These are phyloP conservation scores for Ottelia alismoides DNA, from an alignment of 106 monocot species.

Conservation along the genomic window DNA sequence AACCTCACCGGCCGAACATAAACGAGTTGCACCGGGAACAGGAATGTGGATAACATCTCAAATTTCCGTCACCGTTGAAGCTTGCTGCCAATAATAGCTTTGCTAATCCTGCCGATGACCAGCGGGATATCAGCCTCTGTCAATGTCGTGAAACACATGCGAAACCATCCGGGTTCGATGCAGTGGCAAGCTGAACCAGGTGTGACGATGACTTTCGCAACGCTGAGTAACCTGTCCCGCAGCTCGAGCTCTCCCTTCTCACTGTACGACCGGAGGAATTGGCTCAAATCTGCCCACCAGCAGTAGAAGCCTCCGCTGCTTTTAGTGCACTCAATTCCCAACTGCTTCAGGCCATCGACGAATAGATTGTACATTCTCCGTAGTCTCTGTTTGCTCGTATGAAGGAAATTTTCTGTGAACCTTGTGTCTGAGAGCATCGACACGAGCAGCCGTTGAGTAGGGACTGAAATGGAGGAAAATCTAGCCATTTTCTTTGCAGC, in stretches of 20 bases:
- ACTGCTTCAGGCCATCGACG: slow-evolving; percentile 58
- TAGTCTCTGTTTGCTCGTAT: slow-evolving; percentile 41
- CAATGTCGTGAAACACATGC: slow-evolving; percentile 66
- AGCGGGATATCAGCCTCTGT: slow-evolving; percentile 59
- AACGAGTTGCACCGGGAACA: too few relatives aligned
- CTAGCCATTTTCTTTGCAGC: slow-evolving; percentile 54
- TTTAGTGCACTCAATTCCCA: slow-evolving; percentile 50
- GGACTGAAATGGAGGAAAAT: slow-evolving; percentile 65
- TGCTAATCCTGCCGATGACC: slow-evolving; percentile 68
- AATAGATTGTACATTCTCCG: slow-evolving; percentile 43
- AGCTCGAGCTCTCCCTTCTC: slow-evolving; percentile 88
- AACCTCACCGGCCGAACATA: too few relatives aligned
- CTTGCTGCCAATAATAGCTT: slow-evolving; percentile 29
- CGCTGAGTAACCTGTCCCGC: slow-evolving; percentile 64
- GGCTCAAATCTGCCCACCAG: slow-evolving; percentile 96
- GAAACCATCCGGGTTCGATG: slow-evolving; percentile 96
- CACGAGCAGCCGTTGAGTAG: slow-evolving; percentile 55
- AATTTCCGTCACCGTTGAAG: too few relatives aligned
- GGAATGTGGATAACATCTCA: too few relatives aligned
- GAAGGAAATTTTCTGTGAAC: slow-evolving; percentile 38
- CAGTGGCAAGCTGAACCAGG: slow-evolving; percentile 90
- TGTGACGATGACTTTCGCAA: slow-evolving; percentile 64
- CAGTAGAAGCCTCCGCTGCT: slow-evolving; percentile 81
- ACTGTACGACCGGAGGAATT: slow-evolving; percentile 52
- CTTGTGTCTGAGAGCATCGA: slow-evolving; percentile 72